Base-by-base conservation (phyloP, 2,329 filamentous ascomycete genomes). In the Colletotrichum sp. region DNA sequence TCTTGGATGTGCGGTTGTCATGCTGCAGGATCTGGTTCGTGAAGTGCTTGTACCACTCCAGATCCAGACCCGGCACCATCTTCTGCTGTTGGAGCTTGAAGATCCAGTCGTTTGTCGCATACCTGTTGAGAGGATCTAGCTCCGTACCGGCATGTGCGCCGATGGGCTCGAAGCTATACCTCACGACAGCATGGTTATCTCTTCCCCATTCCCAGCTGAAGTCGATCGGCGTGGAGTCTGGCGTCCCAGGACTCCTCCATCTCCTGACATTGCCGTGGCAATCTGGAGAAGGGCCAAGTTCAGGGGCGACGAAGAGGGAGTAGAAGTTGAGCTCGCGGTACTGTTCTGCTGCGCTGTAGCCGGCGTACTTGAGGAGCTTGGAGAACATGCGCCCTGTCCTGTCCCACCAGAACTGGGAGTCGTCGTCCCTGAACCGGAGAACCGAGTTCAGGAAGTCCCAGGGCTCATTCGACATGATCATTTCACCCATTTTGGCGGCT, bases 391-490 rank as follows among this genome's bases (percentile, higher is more conserved):
- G 71, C 5, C 73, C 73, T 6, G 73, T 75, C 15, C 59, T 67
- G 34, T 75, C 69, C 73, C 73, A 75, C 73, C 73, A 75, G 57
- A 75, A 75, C 18, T 75, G 73, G 15, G 69, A 72, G 57, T 75
- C 69, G n/a, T 73, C 64, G 57, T 75, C 73, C n/a, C 69, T 63
- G 64, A 75, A 75, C 8, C 69, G 69, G 16, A 75, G 48, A 24
- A 75, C 69, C 6, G 73, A 75, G 69, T 75, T 75, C 12, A 75
- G 26, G n/a, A 72, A 63, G 69, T 75, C 73, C 73, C 73, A 75
- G 8, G 73, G 73, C 32, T 73, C 73, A 24, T 72, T 32, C 4
- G 73, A 75, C 32, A 73, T 64, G 32, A 75, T 75, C 69, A 75
- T 75, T 21, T 75, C 73, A 24, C 73, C 73, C 73, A 75, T 75